A percentile compares a stretch with the other conserved stretches of the same genome.
Evolutionary conservation across 176 grass and related monocot species (phyloP).

Genomic region (Eragrostis nindensis): DNA sequence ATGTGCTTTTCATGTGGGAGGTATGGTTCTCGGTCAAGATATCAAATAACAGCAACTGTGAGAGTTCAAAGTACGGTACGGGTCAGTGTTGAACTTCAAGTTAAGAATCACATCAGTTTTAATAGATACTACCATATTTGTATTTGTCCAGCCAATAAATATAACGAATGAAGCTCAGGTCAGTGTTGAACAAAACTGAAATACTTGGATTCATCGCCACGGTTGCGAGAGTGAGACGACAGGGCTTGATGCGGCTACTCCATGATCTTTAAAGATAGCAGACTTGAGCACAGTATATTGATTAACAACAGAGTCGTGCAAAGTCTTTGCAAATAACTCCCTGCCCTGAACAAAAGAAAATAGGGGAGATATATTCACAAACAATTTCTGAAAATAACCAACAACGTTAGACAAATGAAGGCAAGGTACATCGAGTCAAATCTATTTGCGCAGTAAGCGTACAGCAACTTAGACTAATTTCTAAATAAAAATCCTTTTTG

Average conservation of each 20-base stretch:
- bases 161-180: conserved; percentile 16
- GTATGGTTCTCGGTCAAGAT: neutral
- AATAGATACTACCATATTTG: conserved; percentile 15
- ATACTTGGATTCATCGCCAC: conserved; percentile 56
- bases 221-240: conserved; percentile 81
- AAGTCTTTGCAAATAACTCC: conserved; percentile 53
- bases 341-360: conserved; percentile 60
- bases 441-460: conserved; percentile 11
- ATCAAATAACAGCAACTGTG: neutral
- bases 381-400: conserved; percentile 4
- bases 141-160: conserved; percentile 38
- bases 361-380: neutral
- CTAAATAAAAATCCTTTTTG: conserved; percentile 12
- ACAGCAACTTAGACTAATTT: conserved; percentile 21
- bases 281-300: conserved; percentile 81
- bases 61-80: neutral
- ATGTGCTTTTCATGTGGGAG: neutral
- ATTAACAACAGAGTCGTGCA: conserved; percentile 72
- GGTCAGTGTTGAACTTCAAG: neutral
- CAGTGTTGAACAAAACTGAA: conserved; percentile 35
- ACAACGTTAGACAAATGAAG: conserved; percentile 23
- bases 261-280: conserved; percentile 62
- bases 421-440: neutral
- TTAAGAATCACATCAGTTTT: neutral
- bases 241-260: conserved; percentile 56